Conservation (phyloP, 2,329 filamentous ascomycete genomes). For the Tolypocladium paradoxum region DNA sequence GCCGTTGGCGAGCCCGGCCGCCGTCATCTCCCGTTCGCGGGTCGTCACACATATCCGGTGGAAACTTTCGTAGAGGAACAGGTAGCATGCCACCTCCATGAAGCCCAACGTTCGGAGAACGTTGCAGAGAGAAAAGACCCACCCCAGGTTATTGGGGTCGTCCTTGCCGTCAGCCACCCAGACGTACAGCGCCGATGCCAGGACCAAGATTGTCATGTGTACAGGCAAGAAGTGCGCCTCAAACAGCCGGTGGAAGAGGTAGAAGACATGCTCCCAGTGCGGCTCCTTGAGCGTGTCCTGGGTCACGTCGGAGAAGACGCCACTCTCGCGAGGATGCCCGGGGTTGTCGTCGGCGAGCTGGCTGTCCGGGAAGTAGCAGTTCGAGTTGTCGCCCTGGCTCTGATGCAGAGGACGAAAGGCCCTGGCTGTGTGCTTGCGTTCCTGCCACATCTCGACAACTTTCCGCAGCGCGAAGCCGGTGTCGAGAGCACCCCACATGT, state of each 20-base stretch:
- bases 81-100: slow-evolving; percentile 50
- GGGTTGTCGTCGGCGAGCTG: slow-evolving; percentile 27
- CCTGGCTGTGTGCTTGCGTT: slow-evolving; percentile 44
- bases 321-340: slow-evolving; percentile 33
- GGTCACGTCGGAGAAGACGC: slow-evolving; percentile 44
- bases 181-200: slow-evolving; percentile 51
- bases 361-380: slow-evolving; percentile 36
- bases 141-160: slow-evolving; percentile 42
- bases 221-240: slow-evolving; percentile 64
- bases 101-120: slow-evolving; percentile 50
- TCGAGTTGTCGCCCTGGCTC: slow-evolving; percentile 30
- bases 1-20: slow-evolving; percentile 51
- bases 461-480: slow-evolving; percentile 54
- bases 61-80: slow-evolving; percentile 58
- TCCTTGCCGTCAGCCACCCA: slow-evolving; percentile 38
- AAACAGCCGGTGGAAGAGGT: slow-evolving; percentile 57
- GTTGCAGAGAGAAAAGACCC: slow-evolving; percentile 51
- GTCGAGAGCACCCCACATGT: slow-evolving; percentile 68
- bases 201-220: slow-evolving; percentile 53
- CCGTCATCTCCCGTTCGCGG: slow-evolving; percentile 55
- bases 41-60: slow-evolving; percentile 49
- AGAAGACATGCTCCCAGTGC: slow-evolving; percentile 44
- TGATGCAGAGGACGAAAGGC: slow-evolving; percentile 46
- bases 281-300: slow-evolving; percentile 39
- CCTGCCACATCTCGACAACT: slow-evolving; percentile 44